Base-by-base conservation (phyloP, 2,329 filamentous ascomycete genomes). In the Diaporthe capsici region DNA sequence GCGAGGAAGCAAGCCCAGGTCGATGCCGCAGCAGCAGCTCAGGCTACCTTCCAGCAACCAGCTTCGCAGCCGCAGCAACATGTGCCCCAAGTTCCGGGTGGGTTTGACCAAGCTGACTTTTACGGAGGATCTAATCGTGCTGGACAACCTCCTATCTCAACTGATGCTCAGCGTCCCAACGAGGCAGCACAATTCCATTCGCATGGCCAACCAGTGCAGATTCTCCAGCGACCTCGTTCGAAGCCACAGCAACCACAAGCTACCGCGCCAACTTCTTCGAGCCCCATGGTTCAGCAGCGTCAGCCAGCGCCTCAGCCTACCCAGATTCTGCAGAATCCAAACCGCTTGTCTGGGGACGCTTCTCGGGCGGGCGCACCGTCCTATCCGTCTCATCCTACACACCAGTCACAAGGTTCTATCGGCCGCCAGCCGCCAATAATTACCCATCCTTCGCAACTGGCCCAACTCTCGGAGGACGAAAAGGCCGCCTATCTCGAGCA, bases 401-500 rank as follows among this genome's bases (percentile, higher is more conserved):
- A 84, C 10, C 86, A 86, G 34, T 81, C 83, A 6, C 87, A 90
- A 78, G 92, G 83, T 85, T 94, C 84, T 84, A 91, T 80, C 87
- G 92, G 84, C 85, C 92, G 75, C 85, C 93, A 82, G 72, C 80
- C 85, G 12, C 88, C 87, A 71, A 84, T 80, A 80, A 84, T 84
- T 80, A 85, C 93, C 20, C 92, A 94, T 80, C 92, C 94, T 12
- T 90, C 94, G 76, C 94, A 96, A 81, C 86, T 97, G 77, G 89
- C 94, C 81, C 90, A 94, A 72, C 88, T 98, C 77, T 92, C 94
- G 0, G 95, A 98, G 79, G 92, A 96, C 77, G 95, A 98, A 78
- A 95, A 95, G 82, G 91, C 92, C 3, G 92, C 93, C 2, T 97
- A 96, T 82, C 85, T 98, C 72, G 92, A 95, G 78, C 96, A 98